Evolutionary conservation across 768 basidiomycete species (phyloP), one percentile per base, ranked within the genome.

Genomic region (Psilocybe cyanescens): DNA sequence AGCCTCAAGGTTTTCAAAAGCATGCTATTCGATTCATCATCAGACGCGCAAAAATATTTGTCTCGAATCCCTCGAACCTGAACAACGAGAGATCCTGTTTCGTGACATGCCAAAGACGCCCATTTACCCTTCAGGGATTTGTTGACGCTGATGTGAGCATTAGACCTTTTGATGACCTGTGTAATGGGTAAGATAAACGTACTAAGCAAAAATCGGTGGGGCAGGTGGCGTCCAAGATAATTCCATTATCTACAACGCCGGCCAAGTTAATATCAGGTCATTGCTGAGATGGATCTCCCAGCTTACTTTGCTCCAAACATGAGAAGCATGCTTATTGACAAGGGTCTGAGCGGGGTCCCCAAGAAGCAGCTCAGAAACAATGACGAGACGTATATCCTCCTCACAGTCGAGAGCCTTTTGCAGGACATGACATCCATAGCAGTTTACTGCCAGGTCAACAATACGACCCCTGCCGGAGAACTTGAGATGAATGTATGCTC

Each of bases 341-440:
- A 95, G 79, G 4, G 93, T 95, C 71, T 91, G 85, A 1, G 91
- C 91, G 7, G 92, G 93, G 70, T 95, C 93, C 2, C 91, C 90
- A 19, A 89, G 81, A 47, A 95, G 83, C 45, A 95, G 82, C 71
- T 95, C 93, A 2, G 90, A 90, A 19, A 95, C 93, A 60, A 95
- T 92, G 59, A 92, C 74, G 35, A 94, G 75, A 37, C 92, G 83
- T 46, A 94, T 87, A 58, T 94, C 93, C 73, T 95, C 93, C 66
- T 95, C 93, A 68, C 93, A 95, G 68, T 95, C 93, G 35, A 94
- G 84, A 17, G 92, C 93, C 73, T 95, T 94, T 70, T 95, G 92
- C 1, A 95, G 81, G 39, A 94, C 92, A 68, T 95, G 92, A 50
- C 92, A 94, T 3, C 92, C 93, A 66, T 94, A 94, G 68, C 92